Conservation (phyloP, 169 alveolate genomes). For the Plasmodium yoelii region DNA sequence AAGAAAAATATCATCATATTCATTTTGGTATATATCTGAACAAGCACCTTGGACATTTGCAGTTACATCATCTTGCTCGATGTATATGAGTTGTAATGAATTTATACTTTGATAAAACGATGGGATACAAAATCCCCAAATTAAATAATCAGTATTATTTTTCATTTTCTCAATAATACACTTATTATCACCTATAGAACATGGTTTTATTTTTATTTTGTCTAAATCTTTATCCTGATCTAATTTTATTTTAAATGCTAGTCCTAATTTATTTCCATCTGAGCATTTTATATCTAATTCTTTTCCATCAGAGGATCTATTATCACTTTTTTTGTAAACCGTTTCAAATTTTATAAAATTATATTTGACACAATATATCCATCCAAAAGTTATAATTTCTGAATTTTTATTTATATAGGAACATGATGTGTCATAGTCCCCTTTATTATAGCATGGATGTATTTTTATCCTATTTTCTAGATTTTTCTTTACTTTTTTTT, state of each 20-base stretch:
- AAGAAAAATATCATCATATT: conserved; percentile 49
- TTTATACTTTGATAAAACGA: conserved; percentile 24
- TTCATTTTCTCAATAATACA: conserved; percentile 24
- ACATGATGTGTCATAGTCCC: conserved; percentile 62
- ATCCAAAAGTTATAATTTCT: conserved; percentile 49
- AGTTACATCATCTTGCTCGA: conserved; percentile 6
- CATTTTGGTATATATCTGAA: conserved; percentile 34
- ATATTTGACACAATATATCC: conserved; percentile 61
- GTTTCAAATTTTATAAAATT: conserved; percentile 53
- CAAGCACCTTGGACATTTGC: conserved; percentile 41
- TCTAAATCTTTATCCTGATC: conserved; percentile 23
- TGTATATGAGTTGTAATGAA: conserved; percentile 50
- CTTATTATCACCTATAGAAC: conserved; percentile 34
- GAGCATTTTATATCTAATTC: conserved; percentile 21
- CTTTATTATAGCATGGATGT: conserved; percentile 51
- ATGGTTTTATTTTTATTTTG: conserved; percentile 38
- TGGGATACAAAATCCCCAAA: conserved; percentile 71
- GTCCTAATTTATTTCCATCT: conserved; percentile 32
- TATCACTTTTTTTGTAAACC: conserved; percentile 4
- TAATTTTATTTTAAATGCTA: conserved; percentile 64
- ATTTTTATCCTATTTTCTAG: conserved; percentile 8
- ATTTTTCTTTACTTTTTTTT: not conserved
- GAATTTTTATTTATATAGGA: conserved; percentile 22
- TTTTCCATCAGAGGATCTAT: not conserved
- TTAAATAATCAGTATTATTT: conserved; percentile 42